Conservation (phyloP, 129 eudicot genomes). For the Lonicera japonica region DNA sequence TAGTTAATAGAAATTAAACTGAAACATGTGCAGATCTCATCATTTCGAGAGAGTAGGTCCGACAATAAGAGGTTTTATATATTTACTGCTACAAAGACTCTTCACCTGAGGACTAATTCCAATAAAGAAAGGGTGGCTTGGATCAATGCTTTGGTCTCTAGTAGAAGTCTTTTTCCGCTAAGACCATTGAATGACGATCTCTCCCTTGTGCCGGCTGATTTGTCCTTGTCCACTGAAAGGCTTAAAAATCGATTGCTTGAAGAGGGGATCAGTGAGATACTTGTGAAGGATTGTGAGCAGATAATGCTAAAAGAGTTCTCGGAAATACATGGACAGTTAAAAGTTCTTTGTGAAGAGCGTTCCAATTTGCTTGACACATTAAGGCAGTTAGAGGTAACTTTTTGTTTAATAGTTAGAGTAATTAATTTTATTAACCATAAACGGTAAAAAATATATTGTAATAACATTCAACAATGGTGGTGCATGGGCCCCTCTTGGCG, state of each 20-base stretch:
- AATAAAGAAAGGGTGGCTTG: conserved; percentile 64
- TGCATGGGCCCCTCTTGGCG: too few relatives aligned
- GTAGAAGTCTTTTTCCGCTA: conserved; percentile 38
- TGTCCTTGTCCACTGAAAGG: conserved; percentile 60
- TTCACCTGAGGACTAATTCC: conserved; percentile 67
- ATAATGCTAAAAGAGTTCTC: conserved; percentile 76
- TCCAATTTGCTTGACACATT: conserved; percentile 63
- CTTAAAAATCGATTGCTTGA: conserved; percentile 57
- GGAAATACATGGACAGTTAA: conserved; percentile 47
- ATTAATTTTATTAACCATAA: too few relatives aligned
- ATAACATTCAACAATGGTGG: too few relatives aligned
- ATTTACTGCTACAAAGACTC: conserved; percentile 82
- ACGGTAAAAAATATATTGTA: too few relatives aligned
- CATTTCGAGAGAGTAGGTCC: conserved; percentile 72
- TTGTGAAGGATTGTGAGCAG: conserved; percentile 81
- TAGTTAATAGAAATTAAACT: too few relatives aligned
- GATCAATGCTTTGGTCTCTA: conserved; percentile 69
- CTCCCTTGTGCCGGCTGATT: conserved; percentile 28
- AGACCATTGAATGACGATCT: conserved; percentile 41
- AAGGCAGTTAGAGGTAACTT: conserved; percentile 67
- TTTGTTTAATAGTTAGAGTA: not conserved
- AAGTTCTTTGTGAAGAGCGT: conserved; percentile 63
- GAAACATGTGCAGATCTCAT: conserved; percentile 43
- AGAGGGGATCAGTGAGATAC: conserved; percentile 54
- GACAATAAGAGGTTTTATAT: conserved; percentile 71